These are phyloP conservation scores for Rhizoclosmatium globosum DNA, from an alignment of 192 early-diverging fungal species.

Conservation along the genomic window DNA sequence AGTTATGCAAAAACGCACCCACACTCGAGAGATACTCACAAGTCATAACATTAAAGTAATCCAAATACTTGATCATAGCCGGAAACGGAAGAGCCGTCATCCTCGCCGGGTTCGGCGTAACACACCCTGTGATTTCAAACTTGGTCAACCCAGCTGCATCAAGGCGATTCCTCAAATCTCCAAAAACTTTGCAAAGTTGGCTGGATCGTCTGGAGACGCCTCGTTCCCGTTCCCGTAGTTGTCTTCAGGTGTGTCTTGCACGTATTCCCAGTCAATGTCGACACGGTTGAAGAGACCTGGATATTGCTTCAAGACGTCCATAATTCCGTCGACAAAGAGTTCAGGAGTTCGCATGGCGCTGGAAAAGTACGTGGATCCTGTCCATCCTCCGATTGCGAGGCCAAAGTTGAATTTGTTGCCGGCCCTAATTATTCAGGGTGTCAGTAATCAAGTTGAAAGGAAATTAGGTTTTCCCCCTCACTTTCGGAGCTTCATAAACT, in stretches of 20 bases:
- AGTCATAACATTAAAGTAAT: slow-evolving; percentile 91
- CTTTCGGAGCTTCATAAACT: slow-evolving; percentile 57
- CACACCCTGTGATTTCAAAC: slow-evolving; percentile 53
- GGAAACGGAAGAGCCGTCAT: slow-evolving; percentile 48
- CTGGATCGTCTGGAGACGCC: slow-evolving; percentile 72
- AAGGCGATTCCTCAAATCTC: slow-evolving; percentile 69
- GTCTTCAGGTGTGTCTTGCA: slow-evolving; percentile 42
- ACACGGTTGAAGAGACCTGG: slow-evolving; percentile 56
- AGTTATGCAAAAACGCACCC: too few relatives aligned
- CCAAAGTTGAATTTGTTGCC: slow-evolving; percentile 51
- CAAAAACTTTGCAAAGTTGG: slow-evolving; percentile 81
- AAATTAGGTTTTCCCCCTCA: background rate
- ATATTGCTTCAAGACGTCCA: slow-evolving; percentile 41
- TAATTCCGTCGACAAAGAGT: slow-evolving; percentile 48
- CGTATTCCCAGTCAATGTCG: slow-evolving; percentile 64
- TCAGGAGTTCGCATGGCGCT: slow-evolving; percentile 46
- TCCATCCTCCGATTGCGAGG: slow-evolving; percentile 60
- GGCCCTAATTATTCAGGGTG: slow-evolving; percentile 4
- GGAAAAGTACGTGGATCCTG: slow-evolving; percentile 53
- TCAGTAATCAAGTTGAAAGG: slow-evolving; percentile 20
- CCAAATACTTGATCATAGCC: slow-evolving; percentile 50
- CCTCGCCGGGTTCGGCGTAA: slow-evolving; percentile 48
- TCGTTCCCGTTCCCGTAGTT: slow-evolving; percentile 62
- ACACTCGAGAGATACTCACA: background rate
- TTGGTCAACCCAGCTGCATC: slow-evolving; percentile 59